Evolutionary conservation across 495 filamentous ascomycete genomes (phyloP), one percentile per base, ranked within the genome.

Genomic region (Chaetomium cochliodes): DNA sequence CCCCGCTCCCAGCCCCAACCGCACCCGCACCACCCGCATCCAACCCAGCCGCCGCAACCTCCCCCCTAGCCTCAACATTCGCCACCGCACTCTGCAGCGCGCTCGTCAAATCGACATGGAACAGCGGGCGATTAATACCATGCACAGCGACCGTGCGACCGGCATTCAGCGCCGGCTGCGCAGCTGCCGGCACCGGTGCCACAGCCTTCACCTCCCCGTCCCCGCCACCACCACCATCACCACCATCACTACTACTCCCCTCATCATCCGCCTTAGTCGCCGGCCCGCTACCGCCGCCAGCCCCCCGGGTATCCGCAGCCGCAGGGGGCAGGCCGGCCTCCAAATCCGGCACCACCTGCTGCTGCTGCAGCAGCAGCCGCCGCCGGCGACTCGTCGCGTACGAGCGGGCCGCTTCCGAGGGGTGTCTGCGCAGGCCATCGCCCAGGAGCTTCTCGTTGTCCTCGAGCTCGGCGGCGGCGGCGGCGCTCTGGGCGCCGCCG

Each of bases 41-140:
- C 37, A 13, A 2, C 52, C 30, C 20, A 25, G 33, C 30, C 1
- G 6, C 0, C 23, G 44, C 25, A 23, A 46, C 62, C 66, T 80
- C 77, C 0, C 67, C 63, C 42, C 80, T 76, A 44, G 77, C 79
- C 79, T 89, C 81, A 9, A 87, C 86, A 68, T 93, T 97, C 37
- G 87, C 84, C 67, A 98, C 84, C 18, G 92, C 93, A 74, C 91
- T 93, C 76, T 96, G 89, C 70, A 98, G 72, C 26, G 94, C 94
- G 70, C 90, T 93, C 16, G 92, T 97, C 30, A 98, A 75, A 73
- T 98, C 94, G 62, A 96, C 86, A 70, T 98, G 96, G 85, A 98
- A 98, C 67, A 97, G 84, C 52, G 94, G 94, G 69, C 91, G 77
- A 77, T 94, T 92, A 63, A 96, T 80, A 50, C 94, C 90, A 66